phyloP scores from a whole-genome alignment of 208 protist species.

The Leishmania turanica region DNA sequence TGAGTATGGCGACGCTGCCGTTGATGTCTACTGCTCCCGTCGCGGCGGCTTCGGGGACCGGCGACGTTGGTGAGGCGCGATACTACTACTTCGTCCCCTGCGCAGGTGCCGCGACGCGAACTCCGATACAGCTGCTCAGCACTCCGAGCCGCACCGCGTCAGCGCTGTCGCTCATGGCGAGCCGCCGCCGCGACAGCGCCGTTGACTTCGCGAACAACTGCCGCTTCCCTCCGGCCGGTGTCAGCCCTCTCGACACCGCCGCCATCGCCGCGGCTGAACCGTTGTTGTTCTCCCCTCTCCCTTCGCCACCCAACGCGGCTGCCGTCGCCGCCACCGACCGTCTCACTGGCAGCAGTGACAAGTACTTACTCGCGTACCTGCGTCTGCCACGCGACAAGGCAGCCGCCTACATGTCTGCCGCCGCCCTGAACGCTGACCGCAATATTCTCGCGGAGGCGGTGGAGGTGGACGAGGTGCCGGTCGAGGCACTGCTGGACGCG shows the following conservation, averaged over 20 bases:
- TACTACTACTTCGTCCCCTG: slow-evolving; percentile 24
- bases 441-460: slow-evolving; percentile 18
- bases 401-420: slow-evolving; percentile 12
- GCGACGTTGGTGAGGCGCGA: neutral
- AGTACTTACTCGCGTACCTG: slow-evolving; percentile 27
- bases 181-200: slow-evolving; percentile 20
- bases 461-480: slow-evolving; percentile 17
- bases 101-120: neutral
- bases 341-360: neutral
- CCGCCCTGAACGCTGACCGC: slow-evolving; percentile 19
- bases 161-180: slow-evolving; percentile 17
- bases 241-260: slow-evolving; percentile 1
- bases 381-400: slow-evolving; percentile 27
- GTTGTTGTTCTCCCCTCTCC: slow-evolving; percentile 5
- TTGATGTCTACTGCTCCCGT: neutral
- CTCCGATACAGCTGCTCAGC: slow-evolving; percentile 11
- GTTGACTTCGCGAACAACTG: slow-evolving; percentile 29
- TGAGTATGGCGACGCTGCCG: neutral
- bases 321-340: neutral
- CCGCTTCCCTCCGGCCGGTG: slow-evolving; percentile 4
- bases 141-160: slow-evolving; percentile 19
- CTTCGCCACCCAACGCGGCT: neutral
- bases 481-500: slow-evolving; percentile 15
- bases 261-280: neutral
- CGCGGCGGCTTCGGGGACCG: neutral